These are phyloP conservation scores for Neurospora tetraspora DNA, from an alignment of 495 filamentous ascomycete species.

Conservation along the genomic window DNA sequence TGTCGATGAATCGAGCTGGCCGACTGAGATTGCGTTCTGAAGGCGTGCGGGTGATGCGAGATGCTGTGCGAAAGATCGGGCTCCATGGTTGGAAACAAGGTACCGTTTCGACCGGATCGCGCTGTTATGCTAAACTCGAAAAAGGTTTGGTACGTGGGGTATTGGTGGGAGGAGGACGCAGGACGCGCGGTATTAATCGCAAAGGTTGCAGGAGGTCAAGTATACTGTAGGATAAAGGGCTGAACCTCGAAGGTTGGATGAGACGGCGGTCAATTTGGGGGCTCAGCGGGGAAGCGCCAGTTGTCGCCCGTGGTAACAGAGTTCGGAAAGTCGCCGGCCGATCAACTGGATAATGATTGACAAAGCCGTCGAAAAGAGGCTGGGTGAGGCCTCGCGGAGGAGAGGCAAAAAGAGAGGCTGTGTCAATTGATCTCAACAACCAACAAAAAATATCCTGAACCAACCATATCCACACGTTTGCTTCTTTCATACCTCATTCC, in stretches of 20 bases:
- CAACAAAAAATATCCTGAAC: neutral
- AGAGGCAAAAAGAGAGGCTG: neutral
- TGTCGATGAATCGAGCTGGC: conserved; percentile 13
- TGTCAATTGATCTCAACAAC: neutral
- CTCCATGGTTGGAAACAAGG: conserved; percentile 11
- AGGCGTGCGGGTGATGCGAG: conserved; percentile 35
- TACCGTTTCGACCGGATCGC: neutral
- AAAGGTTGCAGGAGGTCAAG: neutral
- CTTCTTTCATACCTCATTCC: neutral
- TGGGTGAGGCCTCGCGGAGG: neutral
- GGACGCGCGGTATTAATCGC: neutral
- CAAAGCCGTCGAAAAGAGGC: neutral
- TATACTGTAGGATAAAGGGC: neutral
- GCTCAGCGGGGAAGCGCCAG: neutral
- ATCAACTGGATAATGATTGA: neutral
- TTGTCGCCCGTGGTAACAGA: neutral
- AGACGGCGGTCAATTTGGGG: neutral
- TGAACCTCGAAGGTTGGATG: neutral
- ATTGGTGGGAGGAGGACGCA: neutral
- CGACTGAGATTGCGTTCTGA: conserved; percentile 33
- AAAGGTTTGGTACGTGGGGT: neutral
- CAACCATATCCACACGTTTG: neutral
- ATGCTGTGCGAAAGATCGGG: conserved; percentile 32
- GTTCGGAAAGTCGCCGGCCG: neutral
- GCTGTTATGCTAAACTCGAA: neutral